Percentiles rank a stretch among this genome's conserved stretches.
Evolutionary conservation across 2,329 filamentous ascomycete genomes (phyloP).

Genomic region (Akanthomyces dipterigenus): DNA sequence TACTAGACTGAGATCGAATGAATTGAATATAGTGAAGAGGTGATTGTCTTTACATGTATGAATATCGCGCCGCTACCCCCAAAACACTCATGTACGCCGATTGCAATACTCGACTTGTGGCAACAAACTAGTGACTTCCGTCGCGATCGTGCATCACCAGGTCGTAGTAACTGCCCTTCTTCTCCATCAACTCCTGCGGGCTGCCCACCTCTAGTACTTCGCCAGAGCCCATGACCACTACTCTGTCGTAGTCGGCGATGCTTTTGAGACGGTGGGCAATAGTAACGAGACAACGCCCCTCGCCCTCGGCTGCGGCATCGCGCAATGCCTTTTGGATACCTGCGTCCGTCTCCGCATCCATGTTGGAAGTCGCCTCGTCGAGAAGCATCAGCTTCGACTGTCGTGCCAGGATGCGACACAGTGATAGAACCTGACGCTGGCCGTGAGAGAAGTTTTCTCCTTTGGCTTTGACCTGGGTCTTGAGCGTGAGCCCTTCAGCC

Average conservation of each 20-base stretch:
- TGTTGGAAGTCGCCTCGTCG: constrained; percentile 53
- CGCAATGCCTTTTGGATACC: constrained; percentile 48
- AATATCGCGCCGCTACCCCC: background rate
- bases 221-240: constrained; percentile 51
- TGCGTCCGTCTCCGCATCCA: constrained; percentile 51
- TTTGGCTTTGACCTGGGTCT: constrained; percentile 42
- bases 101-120: background rate
- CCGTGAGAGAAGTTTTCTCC: constrained; percentile 52
- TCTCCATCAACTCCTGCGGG: constrained; percentile 39
- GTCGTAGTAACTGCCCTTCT: constrained; percentile 42
- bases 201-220: constrained; percentile 47
- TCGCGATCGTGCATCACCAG: constrained; percentile 51
- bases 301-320: constrained; percentile 32
- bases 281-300: constrained; percentile 47
- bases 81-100: background rate
- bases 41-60: too few species aligned
- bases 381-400: constrained; percentile 49
- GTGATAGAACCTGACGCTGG: constrained; percentile 51
- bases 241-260: constrained; percentile 52
- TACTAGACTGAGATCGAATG: too few species aligned
- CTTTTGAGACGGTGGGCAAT: constrained; percentile 52
- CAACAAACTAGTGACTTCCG: background rate
- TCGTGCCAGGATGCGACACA: constrained; percentile 49
- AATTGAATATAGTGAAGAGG: too few species aligned
- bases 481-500: constrained; percentile 27